Evolutionary conservation across 1,284 basidiomycete genomes (phyloP).

Genomic region (Omphalotus olearius): DNA sequence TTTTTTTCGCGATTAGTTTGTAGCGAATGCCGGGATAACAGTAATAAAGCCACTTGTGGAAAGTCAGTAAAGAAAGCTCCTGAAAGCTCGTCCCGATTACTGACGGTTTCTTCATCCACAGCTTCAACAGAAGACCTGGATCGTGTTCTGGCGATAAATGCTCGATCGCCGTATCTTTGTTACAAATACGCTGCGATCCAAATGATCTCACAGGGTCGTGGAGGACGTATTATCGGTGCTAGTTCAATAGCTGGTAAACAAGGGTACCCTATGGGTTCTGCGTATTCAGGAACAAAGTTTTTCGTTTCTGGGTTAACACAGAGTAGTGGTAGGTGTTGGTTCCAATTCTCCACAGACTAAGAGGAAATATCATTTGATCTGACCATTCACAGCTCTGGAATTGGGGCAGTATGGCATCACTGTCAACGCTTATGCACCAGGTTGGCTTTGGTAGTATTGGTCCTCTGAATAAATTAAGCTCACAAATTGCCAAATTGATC

Average conservation of each 20-base stretch:
- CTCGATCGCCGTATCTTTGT: constrained; percentile 17
- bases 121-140: constrained; percentile 16
- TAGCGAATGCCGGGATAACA: constrained; percentile 33
- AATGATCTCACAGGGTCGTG: constrained; percentile 27
- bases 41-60: constrained; percentile 21
- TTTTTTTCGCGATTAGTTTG: constrained; percentile 21
- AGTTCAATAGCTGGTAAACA: constrained; percentile 30
- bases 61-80: background rate
- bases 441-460: background rate
- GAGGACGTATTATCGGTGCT: constrained; percentile 35
- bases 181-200: constrained; percentile 27
- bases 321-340: background rate
- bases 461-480: background rate
- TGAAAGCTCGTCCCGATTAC: constrained; percentile 3
- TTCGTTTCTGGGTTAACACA: constrained; percentile 23
- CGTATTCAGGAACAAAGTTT: constrained; percentile 22
- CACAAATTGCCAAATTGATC: too few relatives aligned
- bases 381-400: constrained; percentile 20
- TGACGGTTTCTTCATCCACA: constrained; percentile 5
- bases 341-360: background rate
- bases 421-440: constrained; percentile 24
- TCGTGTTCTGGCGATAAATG: constrained; percentile 14
- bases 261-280: constrained; percentile 17
- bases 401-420: constrained; percentile 26
- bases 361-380: background rate